Percentiles rank a stretch among this genome's conserved stretches.
phyloP scores from a whole-genome alignment of 2,329 filamentous ascomycete species.

The Dactylonectria macrodidyma region DNA sequence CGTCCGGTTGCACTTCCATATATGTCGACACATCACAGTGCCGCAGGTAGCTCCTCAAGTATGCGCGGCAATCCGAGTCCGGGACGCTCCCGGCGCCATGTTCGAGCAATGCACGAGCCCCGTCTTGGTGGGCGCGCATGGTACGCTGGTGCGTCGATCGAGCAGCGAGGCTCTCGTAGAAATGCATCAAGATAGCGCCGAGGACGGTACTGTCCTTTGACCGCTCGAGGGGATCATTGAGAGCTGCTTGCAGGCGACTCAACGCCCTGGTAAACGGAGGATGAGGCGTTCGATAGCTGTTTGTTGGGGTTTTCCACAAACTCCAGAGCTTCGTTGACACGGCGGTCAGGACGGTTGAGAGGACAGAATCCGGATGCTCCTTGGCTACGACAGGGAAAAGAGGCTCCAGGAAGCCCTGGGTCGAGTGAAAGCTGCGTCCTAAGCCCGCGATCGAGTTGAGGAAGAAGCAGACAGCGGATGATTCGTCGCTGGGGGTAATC shows the following conservation, averaged over 20 bases:
- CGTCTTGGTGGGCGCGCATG: constrained; percentile 33
- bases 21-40: constrained; percentile 36
- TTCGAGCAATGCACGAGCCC: constrained; percentile 35
- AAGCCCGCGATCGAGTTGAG: constrained; percentile 34
- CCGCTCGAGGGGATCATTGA: constrained; percentile 33
- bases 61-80: constrained; percentile 29
- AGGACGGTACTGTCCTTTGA: constrained; percentile 34
- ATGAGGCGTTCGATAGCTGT: constrained; percentile 30
- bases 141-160: constrained; percentile 27
- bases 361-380: constrained; percentile 31
- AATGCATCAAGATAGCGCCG: constrained; percentile 33
- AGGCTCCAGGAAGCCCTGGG: constrained; percentile 35
- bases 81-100: constrained; percentile 20
- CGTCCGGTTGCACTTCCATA: constrained; percentile 29
- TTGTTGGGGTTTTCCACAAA: constrained; percentile 31
- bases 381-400: constrained; percentile 29
- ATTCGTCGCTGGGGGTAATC: constrained; percentile 34
- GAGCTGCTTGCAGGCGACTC: constrained; percentile 30
- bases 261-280: constrained; percentile 28
- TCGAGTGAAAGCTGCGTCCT: constrained; percentile 35
- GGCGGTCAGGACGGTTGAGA: constrained; percentile 32
- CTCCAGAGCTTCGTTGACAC: constrained; percentile 34
- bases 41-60: constrained; percentile 31
- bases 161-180: constrained; percentile 35
- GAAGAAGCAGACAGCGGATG: constrained; percentile 31